Evolutionary conservation across 2,329 filamentous ascomycete genomes (phyloP).

Genomic region (Neospermospora avenae): DNA sequence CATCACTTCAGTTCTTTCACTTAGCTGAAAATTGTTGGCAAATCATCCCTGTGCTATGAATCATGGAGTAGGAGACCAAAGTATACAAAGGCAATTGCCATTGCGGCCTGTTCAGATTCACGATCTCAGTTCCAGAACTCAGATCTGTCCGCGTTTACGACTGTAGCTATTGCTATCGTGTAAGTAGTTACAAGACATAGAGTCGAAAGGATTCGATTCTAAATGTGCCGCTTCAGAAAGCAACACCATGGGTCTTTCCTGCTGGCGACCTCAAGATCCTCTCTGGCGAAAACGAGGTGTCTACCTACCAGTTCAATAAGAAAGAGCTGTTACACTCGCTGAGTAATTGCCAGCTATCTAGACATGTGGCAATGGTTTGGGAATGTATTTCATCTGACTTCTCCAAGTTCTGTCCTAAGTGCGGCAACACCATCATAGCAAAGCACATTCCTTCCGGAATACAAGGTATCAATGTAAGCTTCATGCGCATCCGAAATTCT

Average conservation of each 20-base stretch:
- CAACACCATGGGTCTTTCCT: constrained; percentile 38
- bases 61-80: not conserved
- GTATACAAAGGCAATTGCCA: constrained; percentile 49
- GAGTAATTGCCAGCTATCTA: no score
- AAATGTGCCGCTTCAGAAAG: constrained; percentile 12
- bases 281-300: constrained; percentile 44
- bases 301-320: constrained; percentile 43
- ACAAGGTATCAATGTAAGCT: constrained; percentile 41
- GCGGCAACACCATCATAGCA: constrained; percentile 43
- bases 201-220: not conserved
- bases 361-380: no score
- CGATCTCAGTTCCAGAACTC: constrained; percentile 52
- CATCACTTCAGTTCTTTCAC: not conserved
- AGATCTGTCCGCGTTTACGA: constrained; percentile 55
- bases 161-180: constrained; percentile 57
- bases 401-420: constrained; percentile 49
- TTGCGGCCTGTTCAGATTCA: constrained; percentile 51
- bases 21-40: not conserved
- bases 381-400: no score
- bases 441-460: constrained; percentile 5
- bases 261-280: constrained; percentile 40
- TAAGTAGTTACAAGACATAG: not conserved
- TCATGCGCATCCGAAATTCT: not conserved
- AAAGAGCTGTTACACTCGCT: constrained; percentile 41
- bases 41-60: not conserved